Conservation (phyloP, 2,329 filamentous ascomycete genomes). For the Ophiognomonia clavigignenti-juglandacearum region DNA sequence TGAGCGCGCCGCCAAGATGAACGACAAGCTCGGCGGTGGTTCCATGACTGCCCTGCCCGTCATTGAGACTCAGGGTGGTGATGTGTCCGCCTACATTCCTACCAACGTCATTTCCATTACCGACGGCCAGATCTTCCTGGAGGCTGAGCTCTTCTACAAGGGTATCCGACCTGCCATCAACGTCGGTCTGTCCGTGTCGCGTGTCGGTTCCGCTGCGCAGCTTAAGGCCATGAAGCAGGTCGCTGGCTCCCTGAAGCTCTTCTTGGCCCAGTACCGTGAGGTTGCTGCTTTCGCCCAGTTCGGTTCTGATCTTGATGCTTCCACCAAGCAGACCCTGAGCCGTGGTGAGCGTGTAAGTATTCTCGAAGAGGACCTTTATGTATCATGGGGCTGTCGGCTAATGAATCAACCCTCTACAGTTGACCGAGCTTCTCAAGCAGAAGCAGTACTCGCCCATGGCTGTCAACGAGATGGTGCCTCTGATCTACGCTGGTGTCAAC, state of each 20-base stretch:
- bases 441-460: constrained; percentile 99
- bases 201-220: constrained; percentile 99
- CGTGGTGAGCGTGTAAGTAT: constrained; percentile 92
- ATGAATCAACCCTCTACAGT: constrained; percentile 35
- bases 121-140: constrained; percentile 99
- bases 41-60: constrained; percentile 95
- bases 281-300: constrained; percentile 99
- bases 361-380: not conserved
- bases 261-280: constrained; percentile 99
- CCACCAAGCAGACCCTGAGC: constrained; percentile 96
- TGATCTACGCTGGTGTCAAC: constrained; percentile 99
- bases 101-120: constrained; percentile 99
- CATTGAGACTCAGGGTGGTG: constrained; percentile 99
- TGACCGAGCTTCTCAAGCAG: constrained; percentile 98
- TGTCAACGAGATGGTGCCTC: constrained; percentile 99
- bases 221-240: constrained; percentile 99
- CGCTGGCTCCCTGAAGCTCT: constrained; percentile 98
- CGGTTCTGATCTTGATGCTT: constrained; percentile 98
- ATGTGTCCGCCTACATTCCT: constrained; percentile 99
- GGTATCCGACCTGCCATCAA: constrained; percentile 99
- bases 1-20: constrained; percentile 99
- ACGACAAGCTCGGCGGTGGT: constrained; percentile 87
- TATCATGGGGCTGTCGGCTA: constrained; percentile 17
- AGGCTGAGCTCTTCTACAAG: constrained; percentile 99
- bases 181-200: constrained; percentile 99